phyloP scores from a whole-genome alignment of 345 rosid species.

The thale cress (Arabidopsis thaliana) region TAIR10.1 NC_003071.7:14877501-14878000 shows the following conservation, averaged over 20 bases:
- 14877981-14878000: conserved; percentile 87
- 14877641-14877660: conserved; percentile 84
- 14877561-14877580: conserved; percentile 72
- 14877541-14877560: conserved; percentile 59
- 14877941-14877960: conserved; percentile 85
- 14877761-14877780: conserved; percentile 74
- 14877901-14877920: conserved; percentile 84
- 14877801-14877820: conserved; percentile 91
- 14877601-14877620: conserved; percentile 91
- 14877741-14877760: conserved; percentile 75
- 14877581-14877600: conserved; percentile 83
- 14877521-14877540: conserved; percentile 22
- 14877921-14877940: conserved; percentile 90
- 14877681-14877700: conserved; percentile 77
- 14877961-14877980: conserved; percentile 92
- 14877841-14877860: conserved; percentile 83
- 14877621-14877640: conserved; percentile 82
- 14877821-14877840: conserved; percentile 71
- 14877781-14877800: conserved; percentile 85
- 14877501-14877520: background rate
- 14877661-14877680: conserved; percentile 89
- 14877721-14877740: conserved; percentile 81
- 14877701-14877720: conserved; percentile 91
- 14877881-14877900: conserved; percentile 84
- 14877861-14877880: conserved; percentile 87